Evolutionary conservation across 75 land plant species (phyloP).

Genomic region (Sequoiadendron giganteum): DNA sequence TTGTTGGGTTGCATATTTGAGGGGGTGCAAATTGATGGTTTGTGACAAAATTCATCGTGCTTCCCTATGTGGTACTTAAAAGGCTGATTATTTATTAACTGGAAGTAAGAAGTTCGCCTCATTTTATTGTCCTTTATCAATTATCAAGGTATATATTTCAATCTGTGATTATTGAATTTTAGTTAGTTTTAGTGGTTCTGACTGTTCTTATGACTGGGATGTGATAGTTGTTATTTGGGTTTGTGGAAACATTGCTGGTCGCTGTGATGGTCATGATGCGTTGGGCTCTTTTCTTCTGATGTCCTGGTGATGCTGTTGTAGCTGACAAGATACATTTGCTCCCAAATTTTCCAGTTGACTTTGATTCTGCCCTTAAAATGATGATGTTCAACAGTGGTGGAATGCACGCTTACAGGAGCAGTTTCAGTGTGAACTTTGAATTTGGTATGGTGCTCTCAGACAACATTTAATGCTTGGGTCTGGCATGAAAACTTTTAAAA

Average conservation of each 20-base stretch:
- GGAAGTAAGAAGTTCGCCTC: neutral
- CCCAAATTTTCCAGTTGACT: neutral
- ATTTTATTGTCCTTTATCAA: neutral
- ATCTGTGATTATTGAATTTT: neutral
- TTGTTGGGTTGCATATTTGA: constrained; percentile 5
- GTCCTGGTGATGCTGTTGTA: constrained; percentile 1
- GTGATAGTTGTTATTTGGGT: constrained; percentile 8
- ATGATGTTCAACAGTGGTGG: constrained; percentile 5
- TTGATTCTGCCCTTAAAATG: neutral
- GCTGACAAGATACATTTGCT: neutral
- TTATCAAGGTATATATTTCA: neutral
- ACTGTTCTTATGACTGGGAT: constrained; percentile 2
- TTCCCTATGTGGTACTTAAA: neutral
- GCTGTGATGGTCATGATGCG: neutral
- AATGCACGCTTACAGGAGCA: neutral
- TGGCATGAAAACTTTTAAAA: neutral
- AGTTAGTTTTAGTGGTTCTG: neutral
- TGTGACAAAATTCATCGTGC: neutral
- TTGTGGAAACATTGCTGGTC: constrained; percentile 4
- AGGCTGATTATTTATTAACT: neutral
- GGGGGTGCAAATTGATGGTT: neutral
- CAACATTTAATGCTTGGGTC: neutral
- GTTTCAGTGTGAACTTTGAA: neutral
- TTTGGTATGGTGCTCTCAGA: neutral
- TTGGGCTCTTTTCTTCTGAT: neutral